phyloP scores from a whole-genome alignment of 2,329 filamentous ascomycete genomes.

The Xylariaceae sp. region DNA sequence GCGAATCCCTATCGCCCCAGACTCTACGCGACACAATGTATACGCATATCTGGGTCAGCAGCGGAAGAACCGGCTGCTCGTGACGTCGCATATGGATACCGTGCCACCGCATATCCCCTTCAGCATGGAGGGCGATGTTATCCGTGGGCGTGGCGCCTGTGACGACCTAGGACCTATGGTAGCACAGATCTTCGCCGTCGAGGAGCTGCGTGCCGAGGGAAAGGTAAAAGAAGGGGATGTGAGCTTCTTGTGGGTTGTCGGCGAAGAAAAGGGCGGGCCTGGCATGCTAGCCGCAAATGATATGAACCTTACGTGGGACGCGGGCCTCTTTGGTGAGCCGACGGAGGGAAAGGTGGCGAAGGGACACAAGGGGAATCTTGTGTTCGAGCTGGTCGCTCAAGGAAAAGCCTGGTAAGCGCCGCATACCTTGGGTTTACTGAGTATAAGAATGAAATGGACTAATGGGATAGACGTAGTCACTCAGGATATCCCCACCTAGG shows the following conservation, averaged over 20 bases:
- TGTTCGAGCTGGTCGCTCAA: slow-evolving; percentile 40
- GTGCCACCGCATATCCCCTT: slow-evolving; percentile 61
- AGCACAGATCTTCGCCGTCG: slow-evolving; percentile 55
- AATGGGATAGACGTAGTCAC: slow-evolving; percentile 31
- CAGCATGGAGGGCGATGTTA: slow-evolving; percentile 43
- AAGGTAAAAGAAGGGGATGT: slow-evolving; percentile 37
- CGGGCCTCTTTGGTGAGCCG: slow-evolving; percentile 60
- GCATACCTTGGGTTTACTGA: too few relatives aligned
- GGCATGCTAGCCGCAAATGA: slow-evolving; percentile 59
- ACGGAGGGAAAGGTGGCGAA: slow-evolving; percentile 59
- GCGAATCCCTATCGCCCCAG: slow-evolving; percentile 42
- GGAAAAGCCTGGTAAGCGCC: slow-evolving; percentile 37
- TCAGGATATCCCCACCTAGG: slow-evolving; percentile 45
- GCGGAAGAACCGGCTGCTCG: slow-evolving; percentile 40
- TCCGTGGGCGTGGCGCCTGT: slow-evolving; percentile 54
- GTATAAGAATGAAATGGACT: neutral
- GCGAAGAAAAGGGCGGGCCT: slow-evolving; percentile 60
- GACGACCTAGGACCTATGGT: slow-evolving; percentile 49
- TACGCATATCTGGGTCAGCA: slow-evolving; percentile 45
- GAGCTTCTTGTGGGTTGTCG: slow-evolving; percentile 48
- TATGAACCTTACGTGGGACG: slow-evolving; percentile 49
- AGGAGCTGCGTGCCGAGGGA: slow-evolving; percentile 38
- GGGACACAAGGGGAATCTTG: slow-evolving; percentile 57
- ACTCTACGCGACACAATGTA: slow-evolving; percentile 45
- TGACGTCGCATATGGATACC: slow-evolving; percentile 46